Evolutionary conservation across 2,329 filamentous ascomycete species (phyloP).

Genomic region (Cladosporium sphaerospermum): DNA sequence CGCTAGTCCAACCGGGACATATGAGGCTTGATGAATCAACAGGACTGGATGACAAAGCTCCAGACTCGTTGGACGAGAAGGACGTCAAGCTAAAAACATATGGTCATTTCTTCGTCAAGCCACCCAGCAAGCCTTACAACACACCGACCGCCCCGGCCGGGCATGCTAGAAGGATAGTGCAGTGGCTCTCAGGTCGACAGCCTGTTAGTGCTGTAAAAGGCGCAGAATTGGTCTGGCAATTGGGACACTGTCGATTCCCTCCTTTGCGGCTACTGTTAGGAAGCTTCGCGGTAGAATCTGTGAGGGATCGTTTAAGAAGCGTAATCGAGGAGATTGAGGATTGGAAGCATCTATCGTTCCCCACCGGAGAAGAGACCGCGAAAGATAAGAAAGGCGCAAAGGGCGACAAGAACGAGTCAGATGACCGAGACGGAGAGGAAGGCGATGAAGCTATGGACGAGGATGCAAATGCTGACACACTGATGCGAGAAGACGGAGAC

Average conservation of each 20-base stretch:
- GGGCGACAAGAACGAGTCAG: constrained; percentile 16
- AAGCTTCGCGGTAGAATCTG: constrained; percentile 92
- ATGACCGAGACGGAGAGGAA: constrained; percentile 16
- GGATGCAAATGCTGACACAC: constrained; percentile 14
- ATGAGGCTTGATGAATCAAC: constrained; percentile 75
- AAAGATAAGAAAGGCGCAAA: constrained; percentile 20
- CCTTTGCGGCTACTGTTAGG: constrained; percentile 81
- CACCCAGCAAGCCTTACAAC: constrained; percentile 73
- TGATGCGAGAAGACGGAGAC: constrained; percentile 9
- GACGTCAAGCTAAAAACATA: constrained; percentile 60
- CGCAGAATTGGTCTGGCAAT: constrained; percentile 85
- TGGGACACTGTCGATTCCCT: constrained; percentile 91
- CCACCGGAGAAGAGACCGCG: constrained; percentile 24
- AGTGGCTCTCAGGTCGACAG: constrained; percentile 89
- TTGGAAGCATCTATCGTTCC: constrained; percentile 35
- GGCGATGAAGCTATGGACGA: constrained; percentile 20
- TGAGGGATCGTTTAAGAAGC: constrained; percentile 78
- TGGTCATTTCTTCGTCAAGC: constrained; percentile 88
- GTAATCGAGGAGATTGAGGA: constrained; percentile 73
- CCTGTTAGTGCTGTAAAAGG: constrained; percentile 90
- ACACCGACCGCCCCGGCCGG: constrained; percentile 73
- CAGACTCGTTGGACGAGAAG: constrained; percentile 12
- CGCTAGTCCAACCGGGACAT: constrained; percentile 84
- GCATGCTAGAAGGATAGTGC: constrained; percentile 84
- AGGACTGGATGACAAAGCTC: constrained; percentile 26